Conservation (phyloP, 2,329 filamentous ascomycete genomes). For the Aspergillus hortae region DNA sequence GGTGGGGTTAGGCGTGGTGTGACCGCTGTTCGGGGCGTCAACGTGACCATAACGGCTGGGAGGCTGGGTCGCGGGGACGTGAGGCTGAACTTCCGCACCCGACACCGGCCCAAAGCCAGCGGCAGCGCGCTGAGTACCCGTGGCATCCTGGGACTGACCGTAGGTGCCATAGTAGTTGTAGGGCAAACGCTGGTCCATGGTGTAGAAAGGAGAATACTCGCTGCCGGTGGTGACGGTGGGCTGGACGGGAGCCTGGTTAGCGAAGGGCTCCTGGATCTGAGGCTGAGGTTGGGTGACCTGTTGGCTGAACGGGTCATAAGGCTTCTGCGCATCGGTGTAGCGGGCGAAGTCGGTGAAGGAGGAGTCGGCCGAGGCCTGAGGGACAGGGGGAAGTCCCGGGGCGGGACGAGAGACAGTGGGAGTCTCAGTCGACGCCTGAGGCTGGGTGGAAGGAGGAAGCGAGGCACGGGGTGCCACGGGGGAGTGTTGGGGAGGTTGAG, state of each 20-base stretch:
- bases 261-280: slow-evolving; percentile 59
- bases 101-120: slow-evolving; percentile 65
- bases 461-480: slow-evolving; percentile 83
- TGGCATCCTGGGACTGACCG: slow-evolving; percentile 69
- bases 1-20: slow-evolving; percentile 84
- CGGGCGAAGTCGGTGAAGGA: slow-evolving; percentile 51
- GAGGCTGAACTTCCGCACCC: slow-evolving; percentile 57
- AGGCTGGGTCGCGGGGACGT: slow-evolving; percentile 64
- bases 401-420: slow-evolving; percentile 56
- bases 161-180: slow-evolving; percentile 71
- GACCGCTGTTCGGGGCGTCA: slow-evolving; percentile 79
- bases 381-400: slow-evolving; percentile 59
- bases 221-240: slow-evolving; percentile 56
- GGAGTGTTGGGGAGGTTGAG: slow-evolving; percentile 89
- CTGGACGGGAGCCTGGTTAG: slow-evolving; percentile 55
- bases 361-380: slow-evolving; percentile 52
- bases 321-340: slow-evolving; percentile 65
- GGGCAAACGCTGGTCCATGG: slow-evolving; percentile 68
- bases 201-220: slow-evolving; percentile 85
- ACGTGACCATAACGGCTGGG: slow-evolving; percentile 67
- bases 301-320: slow-evolving; percentile 82
- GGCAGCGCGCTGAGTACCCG: slow-evolving; percentile 68
- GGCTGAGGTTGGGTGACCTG: slow-evolving; percentile 62
- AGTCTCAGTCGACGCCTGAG: slow-evolving; percentile 32
- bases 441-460: slow-evolving; percentile 64